These are phyloP conservation scores for Monilinia vaccinii-corymbosi DNA, from an alignment of 2,329 filamentous ascomycete genomes.

Conservation along the genomic window DNA sequence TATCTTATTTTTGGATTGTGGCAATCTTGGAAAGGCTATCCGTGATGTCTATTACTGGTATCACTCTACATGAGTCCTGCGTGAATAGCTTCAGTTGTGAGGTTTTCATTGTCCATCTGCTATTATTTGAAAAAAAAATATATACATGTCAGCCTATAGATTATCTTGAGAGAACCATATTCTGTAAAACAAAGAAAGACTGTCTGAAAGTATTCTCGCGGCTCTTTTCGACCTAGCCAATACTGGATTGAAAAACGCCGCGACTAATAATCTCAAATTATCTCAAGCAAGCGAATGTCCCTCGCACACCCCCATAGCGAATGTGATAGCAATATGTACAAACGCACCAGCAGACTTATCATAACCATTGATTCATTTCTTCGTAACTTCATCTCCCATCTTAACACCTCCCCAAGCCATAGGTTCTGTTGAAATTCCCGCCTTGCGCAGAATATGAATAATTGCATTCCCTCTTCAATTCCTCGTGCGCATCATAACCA, in stretches of 20 bases:
- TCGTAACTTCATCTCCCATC: conserved; percentile 1
- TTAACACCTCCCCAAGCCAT: conserved; percentile 10
- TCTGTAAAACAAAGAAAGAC: neutral
- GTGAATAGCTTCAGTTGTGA: neutral
- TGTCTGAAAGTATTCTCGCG: neutral
- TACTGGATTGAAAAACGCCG: neutral
- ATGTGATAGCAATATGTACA: neutral
- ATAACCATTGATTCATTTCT: conserved; percentile 1
- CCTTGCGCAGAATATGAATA: conserved; percentile 7
- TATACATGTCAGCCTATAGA: too few species aligned
- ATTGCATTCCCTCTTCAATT: conserved; percentile 19
- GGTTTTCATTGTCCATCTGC: neutral
- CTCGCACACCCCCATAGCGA: neutral
- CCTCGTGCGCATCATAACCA: conserved; percentile 18
- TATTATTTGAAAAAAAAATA: neutral
- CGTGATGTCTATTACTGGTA: neutral
- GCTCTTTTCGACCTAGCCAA: neutral
- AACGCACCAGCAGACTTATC: neutral
- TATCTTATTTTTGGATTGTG: neutral
- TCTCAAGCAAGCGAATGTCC: neutral
- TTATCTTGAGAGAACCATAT: neutral
- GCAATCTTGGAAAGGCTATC: neutral
- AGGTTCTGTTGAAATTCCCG: conserved; percentile 6
- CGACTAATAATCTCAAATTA: neutral
- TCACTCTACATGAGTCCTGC: neutral